Conservation (phyloP, 768 basidiomycete genomes). For the Pulveroboletus frians region DNA sequence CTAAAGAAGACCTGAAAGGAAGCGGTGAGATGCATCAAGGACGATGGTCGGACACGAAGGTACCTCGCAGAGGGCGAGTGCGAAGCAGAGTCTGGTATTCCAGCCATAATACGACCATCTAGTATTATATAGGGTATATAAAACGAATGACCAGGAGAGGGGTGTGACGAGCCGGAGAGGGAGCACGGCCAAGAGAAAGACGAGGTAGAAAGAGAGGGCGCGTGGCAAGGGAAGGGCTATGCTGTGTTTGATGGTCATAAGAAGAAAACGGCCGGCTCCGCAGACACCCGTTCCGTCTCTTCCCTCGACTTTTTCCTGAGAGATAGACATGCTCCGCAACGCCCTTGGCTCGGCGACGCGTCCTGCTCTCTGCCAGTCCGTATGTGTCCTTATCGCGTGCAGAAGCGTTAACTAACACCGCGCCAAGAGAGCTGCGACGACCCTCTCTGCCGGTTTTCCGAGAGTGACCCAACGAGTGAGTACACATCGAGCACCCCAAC, state of each 20-base stretch:
- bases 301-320: conserved; percentile 22
- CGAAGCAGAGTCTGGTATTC: conserved; percentile 38
- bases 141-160: conserved; percentile 58
- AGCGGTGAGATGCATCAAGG: not conserved
- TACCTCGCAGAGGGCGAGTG: conserved; percentile 54
- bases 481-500: conserved; percentile 10
- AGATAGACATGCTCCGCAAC: conserved; percentile 55
- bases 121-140: conserved; percentile 42
- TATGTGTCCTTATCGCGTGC: conserved; percentile 31
- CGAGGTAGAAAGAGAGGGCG: conserved; percentile 51
- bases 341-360: conserved; percentile 53
- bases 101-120: conserved; percentile 39
- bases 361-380: conserved; percentile 47
- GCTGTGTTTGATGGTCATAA: conserved; percentile 1
- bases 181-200: conserved; percentile 49
- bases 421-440: conserved; percentile 63
- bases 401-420: conserved; percentile 1
- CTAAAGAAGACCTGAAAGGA: conserved; percentile 59
- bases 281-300: conserved; percentile 18
- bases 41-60: not conserved
- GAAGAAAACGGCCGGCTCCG: not conserved
- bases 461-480: conserved; percentile 66
- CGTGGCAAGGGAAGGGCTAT: conserved; percentile 40
- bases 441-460: conserved; percentile 74
- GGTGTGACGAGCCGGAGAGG: conserved; percentile 64